A percentile compares a stretch with the other conserved stretches of the same genome.
Conservation (phyloP, 371 early-diverging fungal species). For the Mortierella sp. region DNA sequence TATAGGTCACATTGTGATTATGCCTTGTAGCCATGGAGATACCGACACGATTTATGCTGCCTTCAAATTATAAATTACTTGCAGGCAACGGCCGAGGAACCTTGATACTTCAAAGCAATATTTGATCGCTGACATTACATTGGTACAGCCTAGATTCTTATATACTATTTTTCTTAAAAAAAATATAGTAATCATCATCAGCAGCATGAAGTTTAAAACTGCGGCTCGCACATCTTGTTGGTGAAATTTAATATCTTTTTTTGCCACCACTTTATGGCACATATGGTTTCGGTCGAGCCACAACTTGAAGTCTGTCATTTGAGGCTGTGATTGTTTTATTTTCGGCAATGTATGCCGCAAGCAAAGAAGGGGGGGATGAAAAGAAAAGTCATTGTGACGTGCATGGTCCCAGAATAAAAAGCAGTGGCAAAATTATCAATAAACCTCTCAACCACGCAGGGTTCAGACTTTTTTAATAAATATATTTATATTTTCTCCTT, state of each 20-base stretch:
- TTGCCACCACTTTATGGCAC: too few relatives aligned
- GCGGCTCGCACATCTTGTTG: too few relatives aligned
- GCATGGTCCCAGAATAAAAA: neutral
- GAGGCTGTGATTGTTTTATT: too few relatives aligned
- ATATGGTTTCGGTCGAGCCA: too few relatives aligned
- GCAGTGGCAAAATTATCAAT: neutral
- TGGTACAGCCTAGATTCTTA: too few relatives aligned
- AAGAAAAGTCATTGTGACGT: slow-evolving; percentile 5
- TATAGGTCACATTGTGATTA: neutral
- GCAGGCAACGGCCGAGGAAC: too few relatives aligned
- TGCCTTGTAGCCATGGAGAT: neutral
- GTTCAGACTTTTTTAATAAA: neutral
- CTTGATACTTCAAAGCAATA: too few relatives aligned
- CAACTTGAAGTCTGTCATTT: neutral
- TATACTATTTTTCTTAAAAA: too few relatives aligned
- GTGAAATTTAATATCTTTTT: too few relatives aligned
- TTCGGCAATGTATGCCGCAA: slow-evolving; percentile 15
- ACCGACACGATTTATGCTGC: neutral
- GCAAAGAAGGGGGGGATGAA: neutral
- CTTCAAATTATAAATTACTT: neutral
- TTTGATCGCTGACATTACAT: too few relatives aligned
- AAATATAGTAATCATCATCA: too few relatives aligned
- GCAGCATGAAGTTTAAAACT: too few relatives aligned
- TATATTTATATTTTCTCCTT: neutral
- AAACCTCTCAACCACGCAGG: neutral